Evolutionary conservation across 768 basidiomycete species (phyloP), one percentile per base, ranked within the genome.

Genomic region (Cantharellus anzutake): DNA sequence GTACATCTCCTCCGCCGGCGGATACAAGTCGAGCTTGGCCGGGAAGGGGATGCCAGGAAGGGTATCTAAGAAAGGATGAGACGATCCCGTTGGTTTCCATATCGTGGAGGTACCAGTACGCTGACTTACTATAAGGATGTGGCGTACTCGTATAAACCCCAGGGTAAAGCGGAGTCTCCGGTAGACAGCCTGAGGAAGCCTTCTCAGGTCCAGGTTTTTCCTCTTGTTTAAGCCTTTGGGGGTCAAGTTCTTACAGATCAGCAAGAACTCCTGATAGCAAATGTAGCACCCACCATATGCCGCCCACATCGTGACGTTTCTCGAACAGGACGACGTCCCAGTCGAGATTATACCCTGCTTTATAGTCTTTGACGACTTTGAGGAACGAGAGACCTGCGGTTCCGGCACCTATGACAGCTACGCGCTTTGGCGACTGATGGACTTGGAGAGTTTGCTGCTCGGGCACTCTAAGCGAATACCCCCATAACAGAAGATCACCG

Each of bases 371-470:
- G 14, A 78, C 65, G 3, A 74, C 74, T 65, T 77, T 78, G 37
- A 82, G 67, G 66, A 73, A 71, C 2, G 75, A 77, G 37, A 82
- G 68, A 1, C 80, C 80, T 3, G 75, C 78, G 63, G 76, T 80
- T 0, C 79, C 80, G 3, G 74, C 77, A 5, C 81, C 81, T 16
- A 82, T 71, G 56, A 82, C 74, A 4, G 75, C 80, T 57, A 82
- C 75, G 3, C 74, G 74, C 68, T 78, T 80, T 48, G 44, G 44
- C 1, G 11, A 29, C 11, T 11, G 44, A 48, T 48, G 44, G 44
- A 29, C 20, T 29, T 29, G 20, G 20, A 29, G 20, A 29, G 20
- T 29, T 29, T 29, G 20, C 20, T 29, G 20, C 20, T 29, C 20
- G 20, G 20, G 20, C 20, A 29, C 20, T 29, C 20, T 29, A 29